phyloP scores from a whole-genome alignment of 192 early-diverging fungal genomes.

The Backusella westeae region DNA sequence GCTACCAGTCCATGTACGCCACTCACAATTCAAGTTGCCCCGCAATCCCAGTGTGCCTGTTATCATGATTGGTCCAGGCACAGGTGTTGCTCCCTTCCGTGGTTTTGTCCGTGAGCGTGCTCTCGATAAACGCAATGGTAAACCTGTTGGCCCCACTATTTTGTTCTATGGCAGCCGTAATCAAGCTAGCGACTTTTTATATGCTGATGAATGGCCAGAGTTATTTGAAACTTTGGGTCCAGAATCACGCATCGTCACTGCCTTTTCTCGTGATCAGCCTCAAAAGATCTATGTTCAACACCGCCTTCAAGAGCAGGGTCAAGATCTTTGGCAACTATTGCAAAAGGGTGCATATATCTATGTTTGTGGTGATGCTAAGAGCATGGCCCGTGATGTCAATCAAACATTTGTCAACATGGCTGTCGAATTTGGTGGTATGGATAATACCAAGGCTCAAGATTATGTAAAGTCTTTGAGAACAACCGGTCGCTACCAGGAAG shows the following conservation, averaged over 20 bases:
- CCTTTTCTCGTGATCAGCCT: conserved; percentile 80
- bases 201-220: conserved; percentile 75
- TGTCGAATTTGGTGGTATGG: conserved; percentile 58
- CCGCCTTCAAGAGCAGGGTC: conserved; percentile 67
- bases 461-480: conserved; percentile 88
- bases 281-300: conserved; percentile 98
- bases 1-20: conserved; percentile 86
- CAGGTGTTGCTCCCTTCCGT: conserved; percentile 98
- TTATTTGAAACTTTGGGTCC: conserved; percentile 58
- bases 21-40: conserved; percentile 87
- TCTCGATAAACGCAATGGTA: conserved; percentile 51
- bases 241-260: conserved; percentile 74
- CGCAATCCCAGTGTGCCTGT: conserved; percentile 71
- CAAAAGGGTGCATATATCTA: conserved; percentile 78
- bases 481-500: conserved; percentile 88
- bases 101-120: conserved; percentile 93
- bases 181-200: conserved; percentile 84
- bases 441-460: conserved; percentile 62
- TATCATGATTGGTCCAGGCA: conserved; percentile 98
- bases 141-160: conserved; percentile 76
- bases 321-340: conserved; percentile 81
- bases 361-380: conserved; percentile 95
- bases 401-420: conserved; percentile 68
- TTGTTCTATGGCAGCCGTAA: conserved; percentile 95
- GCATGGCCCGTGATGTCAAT: conserved; percentile 94